phyloP scores from a whole-genome alignment of 2,329 filamentous ascomycete genomes.

The Talaromyces islandicus region DNA sequence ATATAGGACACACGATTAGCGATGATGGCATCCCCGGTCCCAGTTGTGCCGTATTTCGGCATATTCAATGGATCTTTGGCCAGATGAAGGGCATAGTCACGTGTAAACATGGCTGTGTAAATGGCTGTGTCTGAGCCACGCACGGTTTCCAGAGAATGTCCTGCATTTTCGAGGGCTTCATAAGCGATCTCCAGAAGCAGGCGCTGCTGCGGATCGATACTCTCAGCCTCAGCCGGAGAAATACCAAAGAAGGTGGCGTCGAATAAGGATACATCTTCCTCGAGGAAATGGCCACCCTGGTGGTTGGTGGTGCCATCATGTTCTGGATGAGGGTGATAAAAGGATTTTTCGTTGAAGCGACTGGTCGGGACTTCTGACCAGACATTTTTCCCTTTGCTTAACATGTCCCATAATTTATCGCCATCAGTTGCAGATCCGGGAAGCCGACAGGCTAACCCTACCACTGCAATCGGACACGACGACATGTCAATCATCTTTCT shows the following conservation, averaged over 20 bases:
- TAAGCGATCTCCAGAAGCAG: slow-evolving; percentile 20
- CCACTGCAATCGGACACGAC: not conserved
- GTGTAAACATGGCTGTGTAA: slow-evolving; percentile 22
- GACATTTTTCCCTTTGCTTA: not conserved
- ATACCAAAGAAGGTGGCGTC: slow-evolving; percentile 22
- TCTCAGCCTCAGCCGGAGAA: not conserved
- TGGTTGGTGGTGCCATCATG: not conserved
- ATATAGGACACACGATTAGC: slow-evolving; percentile 21
- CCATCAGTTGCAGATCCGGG: not conserved
- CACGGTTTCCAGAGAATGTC: slow-evolving; percentile 17
- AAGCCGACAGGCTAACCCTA: not conserved
- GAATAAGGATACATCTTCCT: slow-evolving; percentile 20
- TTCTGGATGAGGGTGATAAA: not conserved
- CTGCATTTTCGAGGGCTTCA: slow-evolving; percentile 15
- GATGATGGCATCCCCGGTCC: slow-evolving; percentile 17
- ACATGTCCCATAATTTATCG: not conserved
- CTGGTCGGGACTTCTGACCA: not conserved
- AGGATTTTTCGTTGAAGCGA: not conserved
- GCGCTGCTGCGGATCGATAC: slow-evolving; percentile 16
- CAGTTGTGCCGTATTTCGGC: slow-evolving; percentile 14
- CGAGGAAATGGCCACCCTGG: slow-evolving; percentile 6
- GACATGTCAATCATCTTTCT: no score
- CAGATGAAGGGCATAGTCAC: slow-evolving; percentile 22
- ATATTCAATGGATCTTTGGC: not conserved
- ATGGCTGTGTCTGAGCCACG: slow-evolving; percentile 26